Conservation (phyloP, 2,329 filamentous ascomycete genomes). For the Cyanodermella asteris region DNA sequence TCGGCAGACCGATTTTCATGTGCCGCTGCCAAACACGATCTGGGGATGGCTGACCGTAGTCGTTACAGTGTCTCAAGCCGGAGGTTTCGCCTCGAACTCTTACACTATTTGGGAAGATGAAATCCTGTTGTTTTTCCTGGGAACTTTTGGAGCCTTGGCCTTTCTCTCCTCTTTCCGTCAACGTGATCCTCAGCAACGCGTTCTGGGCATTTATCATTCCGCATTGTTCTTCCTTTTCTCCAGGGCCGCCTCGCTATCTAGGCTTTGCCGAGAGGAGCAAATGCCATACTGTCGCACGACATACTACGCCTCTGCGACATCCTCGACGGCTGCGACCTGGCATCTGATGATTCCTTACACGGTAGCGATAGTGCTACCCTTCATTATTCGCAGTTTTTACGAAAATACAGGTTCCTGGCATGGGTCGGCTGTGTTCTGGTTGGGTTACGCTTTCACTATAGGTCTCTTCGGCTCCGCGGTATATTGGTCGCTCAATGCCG, state of each 20-base stretch:
- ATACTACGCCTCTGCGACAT: conserved; percentile 79
- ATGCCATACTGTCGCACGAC: conserved; percentile 93
- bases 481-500: conserved; percentile 80
- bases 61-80: conserved; percentile 69
- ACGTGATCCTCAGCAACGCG: conserved; percentile 41
- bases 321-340: conserved; percentile 82
- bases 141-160: conserved; percentile 62
- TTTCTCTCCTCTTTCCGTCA: conserved; percentile 56
- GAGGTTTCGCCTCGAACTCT: conserved; percentile 90
- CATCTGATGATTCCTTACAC: conserved; percentile 59
- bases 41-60: conserved; percentile 77
- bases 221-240: conserved; percentile 60
- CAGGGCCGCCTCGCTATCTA: conserved; percentile 64
- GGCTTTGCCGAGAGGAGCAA: conserved; percentile 89
- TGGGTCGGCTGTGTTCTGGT: conserved; percentile 65
- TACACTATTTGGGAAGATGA: conserved; percentile 98
- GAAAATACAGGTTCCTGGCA: conserved; percentile 67
- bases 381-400: conserved; percentile 61
- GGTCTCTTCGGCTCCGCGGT: conserved; percentile 53
- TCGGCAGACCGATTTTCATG: too few species aligned
- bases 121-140: conserved; percentile 76
- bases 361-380: conserved; percentile 46
- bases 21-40: conserved; percentile 41
- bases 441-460: conserved; percentile 55
- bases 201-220: conserved; percentile 66